These are phyloP conservation scores for Litsea cubeba DNA, from an alignment of 164 flowering plant species.

Conservation along the genomic window DNA sequence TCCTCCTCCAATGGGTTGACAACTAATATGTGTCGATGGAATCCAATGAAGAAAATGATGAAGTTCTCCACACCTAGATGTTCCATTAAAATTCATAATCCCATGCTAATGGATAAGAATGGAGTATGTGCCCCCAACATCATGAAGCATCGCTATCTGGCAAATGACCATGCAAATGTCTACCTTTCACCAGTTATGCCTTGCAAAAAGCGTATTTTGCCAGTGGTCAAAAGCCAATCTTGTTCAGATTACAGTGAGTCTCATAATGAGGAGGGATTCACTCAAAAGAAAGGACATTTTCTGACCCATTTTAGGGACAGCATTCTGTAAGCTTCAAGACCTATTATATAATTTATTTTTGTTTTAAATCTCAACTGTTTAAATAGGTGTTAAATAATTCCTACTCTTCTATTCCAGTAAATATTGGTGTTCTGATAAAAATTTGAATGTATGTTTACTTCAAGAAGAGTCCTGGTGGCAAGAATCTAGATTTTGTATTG, in stretches of 20 bases:
- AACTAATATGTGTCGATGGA: not conserved
- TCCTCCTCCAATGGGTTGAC: not conserved
- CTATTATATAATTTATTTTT: not conserved
- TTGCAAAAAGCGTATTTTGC: not conserved
- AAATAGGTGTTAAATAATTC: not conserved
- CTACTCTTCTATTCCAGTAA: not conserved
- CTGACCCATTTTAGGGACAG: slow-evolving; percentile 1
- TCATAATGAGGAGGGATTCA: slow-evolving; percentile 1
- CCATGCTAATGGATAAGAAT: not conserved
- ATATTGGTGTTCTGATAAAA: not conserved
- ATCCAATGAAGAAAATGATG: not conserved
- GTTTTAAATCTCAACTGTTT: not conserved
- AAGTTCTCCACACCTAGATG: not conserved
- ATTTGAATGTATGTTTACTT: not conserved
- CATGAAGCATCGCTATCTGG: not conserved
- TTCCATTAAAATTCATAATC: not conserved
- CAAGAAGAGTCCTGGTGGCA: not conserved
- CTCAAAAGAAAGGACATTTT: slow-evolving; percentile 1
- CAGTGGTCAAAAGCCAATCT: not conserved
- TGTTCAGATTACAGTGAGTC: slow-evolving; percentile 3
- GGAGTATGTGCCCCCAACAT: not conserved
- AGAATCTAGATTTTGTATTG: not conserved
- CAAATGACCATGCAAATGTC: not conserved
- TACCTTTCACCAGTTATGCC: not conserved
- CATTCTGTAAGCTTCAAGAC: slow-evolving; percentile 7